These are phyloP conservation scores for Citrus maxima DNA, from an alignment of 345 rosid genomes.

Conservation along the genomic window DNA sequence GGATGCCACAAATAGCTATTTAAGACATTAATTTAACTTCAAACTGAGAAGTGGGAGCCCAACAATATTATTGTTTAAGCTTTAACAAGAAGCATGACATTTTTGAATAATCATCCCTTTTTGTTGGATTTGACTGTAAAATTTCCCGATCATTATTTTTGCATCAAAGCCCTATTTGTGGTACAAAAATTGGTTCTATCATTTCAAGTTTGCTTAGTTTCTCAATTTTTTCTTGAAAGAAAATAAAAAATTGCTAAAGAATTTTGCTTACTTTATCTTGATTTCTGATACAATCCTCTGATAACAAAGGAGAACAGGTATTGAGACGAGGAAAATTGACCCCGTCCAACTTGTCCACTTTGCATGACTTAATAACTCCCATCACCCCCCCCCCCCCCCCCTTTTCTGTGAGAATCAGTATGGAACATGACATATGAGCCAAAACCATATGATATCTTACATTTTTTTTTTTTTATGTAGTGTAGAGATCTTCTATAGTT, in stretches of 20 bases:
- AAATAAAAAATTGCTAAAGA: too few relatives aligned
- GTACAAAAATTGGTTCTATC: neutral
- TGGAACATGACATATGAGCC: neutral
- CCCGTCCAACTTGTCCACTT: neutral
- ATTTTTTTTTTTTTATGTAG: neutral
- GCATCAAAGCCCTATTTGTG: neutral
- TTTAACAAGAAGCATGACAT: neutral
- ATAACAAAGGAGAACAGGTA: neutral
- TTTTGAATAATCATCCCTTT: neutral
- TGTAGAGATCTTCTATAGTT: neutral
- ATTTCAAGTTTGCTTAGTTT: neutral
- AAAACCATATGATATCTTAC: neutral
- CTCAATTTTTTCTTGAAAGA: too few relatives aligned
- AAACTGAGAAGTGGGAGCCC: neutral
- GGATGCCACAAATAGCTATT: neutral
- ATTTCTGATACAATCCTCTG: neutral
- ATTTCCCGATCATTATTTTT: neutral
- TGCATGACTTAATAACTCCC: neutral
- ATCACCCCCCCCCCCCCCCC: too few relatives aligned
- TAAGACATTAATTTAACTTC: neutral
- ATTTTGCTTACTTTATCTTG: neutral
- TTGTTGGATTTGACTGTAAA: neutral
- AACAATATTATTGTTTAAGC: neutral
- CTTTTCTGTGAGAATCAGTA: neutral
- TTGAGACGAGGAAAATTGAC: neutral